Base-by-base conservation (phyloP, 169 alveolate genomes). In the Eimeria acervulina region DNA sequence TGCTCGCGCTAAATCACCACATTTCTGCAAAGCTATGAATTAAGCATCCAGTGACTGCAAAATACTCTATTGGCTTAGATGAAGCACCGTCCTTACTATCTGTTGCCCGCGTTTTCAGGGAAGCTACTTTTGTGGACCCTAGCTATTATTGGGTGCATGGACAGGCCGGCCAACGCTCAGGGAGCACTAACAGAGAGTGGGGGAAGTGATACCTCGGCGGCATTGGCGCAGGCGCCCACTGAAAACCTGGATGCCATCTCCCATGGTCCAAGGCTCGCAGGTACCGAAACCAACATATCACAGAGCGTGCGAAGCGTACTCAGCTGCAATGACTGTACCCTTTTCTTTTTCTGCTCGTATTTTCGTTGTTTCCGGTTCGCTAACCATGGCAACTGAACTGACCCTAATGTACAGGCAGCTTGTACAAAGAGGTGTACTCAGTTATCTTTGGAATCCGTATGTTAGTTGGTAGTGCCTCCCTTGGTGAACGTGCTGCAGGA, bases 111-210 rank as follows among this genome's bases (percentile, higher is more conserved):
- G 47, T 61, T 47, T 61, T 61, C 81, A 85, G 93, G 93, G 4
- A 52, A 61, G 28, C 23, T 61, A 44, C 81, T 85, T 2, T 33
- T 85, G 28, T 38, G 93, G 93, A 51, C 80, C 59, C 61, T 85
- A 42, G 93, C 93, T 31, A 23, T 85, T 36, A 33, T 85, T 61
- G 93, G 93, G 36, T 85, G 76, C 80, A 59, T 85, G 38, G 55
- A 36, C 80, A 33, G 17, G 23, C 12, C 76, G 19, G 78, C n/a
- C 31, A 33, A 61, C 52, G 93, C 93, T 19, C 66, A 59, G 17
- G 55, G 52, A 23, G 81, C 13, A 13, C 12, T 85, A 0, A 17
- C 63, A 10, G 80, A 26, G 47, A 7, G 31, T 33, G 61, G 33
- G 26, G 63, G 63, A 36, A n/a, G 23, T 42, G 61, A 2, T 33